These are phyloP conservation scores for Solanum hybrid DNA, from an alignment of 305 asterid genomes.

Conservation along the genomic window DNA sequence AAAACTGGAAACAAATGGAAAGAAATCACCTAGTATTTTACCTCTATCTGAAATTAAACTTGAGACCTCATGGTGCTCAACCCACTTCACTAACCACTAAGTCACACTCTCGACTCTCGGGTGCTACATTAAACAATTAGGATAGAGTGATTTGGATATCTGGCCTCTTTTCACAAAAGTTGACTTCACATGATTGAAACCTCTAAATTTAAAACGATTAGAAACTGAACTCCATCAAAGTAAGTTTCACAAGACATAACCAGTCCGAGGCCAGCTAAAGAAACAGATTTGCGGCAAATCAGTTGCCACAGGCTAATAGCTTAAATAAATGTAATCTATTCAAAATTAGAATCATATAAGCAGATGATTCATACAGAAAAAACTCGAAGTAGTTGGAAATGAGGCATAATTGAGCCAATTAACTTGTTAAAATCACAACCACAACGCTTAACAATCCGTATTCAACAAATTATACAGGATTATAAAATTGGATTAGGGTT, in stretches of 20 bases:
- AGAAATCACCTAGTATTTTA: not conserved
- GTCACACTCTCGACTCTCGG: not conserved
- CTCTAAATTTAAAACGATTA: not conserved
- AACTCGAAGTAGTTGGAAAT: not conserved
- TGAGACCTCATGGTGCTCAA: not conserved
- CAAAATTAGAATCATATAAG: not conserved
- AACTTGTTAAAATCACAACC: not conserved
- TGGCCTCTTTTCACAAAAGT: not conserved
- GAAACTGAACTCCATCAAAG: not conserved
- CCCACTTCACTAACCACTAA: not conserved
- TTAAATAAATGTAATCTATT: not conserved
- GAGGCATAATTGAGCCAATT: not conserved
- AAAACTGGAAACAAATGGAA: not conserved
- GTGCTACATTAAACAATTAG: not conserved
- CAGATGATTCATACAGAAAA: not conserved
- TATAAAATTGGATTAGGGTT: not conserved
- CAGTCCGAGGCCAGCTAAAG: not conserved
- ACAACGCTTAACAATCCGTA: not conserved
- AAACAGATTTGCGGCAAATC: not conserved
- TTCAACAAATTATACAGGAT: not conserved
- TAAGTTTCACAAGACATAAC: not conserved
- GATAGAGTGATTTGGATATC: not conserved
- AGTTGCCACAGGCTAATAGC: not conserved
- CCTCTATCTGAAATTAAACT: not conserved
- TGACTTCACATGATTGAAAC: not conserved